A percentile compares a stretch with the other conserved stretches of the same genome.
These are phyloP conservation scores for Penicillium olsonii DNA, from an alignment of 2,329 filamentous ascomycete species.

Conservation along the genomic window DNA sequence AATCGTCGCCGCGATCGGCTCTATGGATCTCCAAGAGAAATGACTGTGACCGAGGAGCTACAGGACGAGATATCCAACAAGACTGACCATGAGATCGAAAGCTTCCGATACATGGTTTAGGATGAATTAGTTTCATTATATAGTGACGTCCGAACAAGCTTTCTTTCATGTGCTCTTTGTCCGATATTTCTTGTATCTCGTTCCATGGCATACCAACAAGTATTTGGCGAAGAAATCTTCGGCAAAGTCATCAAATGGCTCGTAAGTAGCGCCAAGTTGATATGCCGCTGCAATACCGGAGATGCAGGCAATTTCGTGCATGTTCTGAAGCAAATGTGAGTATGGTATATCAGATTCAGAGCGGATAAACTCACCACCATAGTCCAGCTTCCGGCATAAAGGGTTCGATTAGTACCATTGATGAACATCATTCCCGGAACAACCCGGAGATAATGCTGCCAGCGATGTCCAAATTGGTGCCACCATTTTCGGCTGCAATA, in stretches of 20 bases:
- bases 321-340: conserved; percentile 33
- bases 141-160: conserved; percentile 2
- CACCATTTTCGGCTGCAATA: conserved; percentile 56
- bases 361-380: conserved; percentile 58
- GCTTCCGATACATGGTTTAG: conserved; percentile 38
- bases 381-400: conserved; percentile 69
- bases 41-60: conserved; percentile 29
- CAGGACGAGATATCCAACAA: conserved; percentile 35
- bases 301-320: conserved; percentile 70
- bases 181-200: conserved; percentile 26
- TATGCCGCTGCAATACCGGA: conserved; percentile 71
- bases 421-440: conserved; percentile 73
- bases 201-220: conserved; percentile 33
- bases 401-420: conserved; percentile 64
- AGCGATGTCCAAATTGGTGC: conserved; percentile 63
- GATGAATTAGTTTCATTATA: background rate
- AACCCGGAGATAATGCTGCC: conserved; percentile 62
- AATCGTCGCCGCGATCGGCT: conserved; percentile 32
- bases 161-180: conserved; percentile 12
- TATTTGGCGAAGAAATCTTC: conserved; percentile 36
- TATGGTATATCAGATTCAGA: no score
- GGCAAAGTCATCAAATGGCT: conserved; percentile 37
- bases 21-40: conserved; percentile 26
- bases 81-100: conserved; percentile 38
- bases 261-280: conserved; percentile 65